Base-by-base conservation (phyloP, 129 eudicot species). In the Centaurea solstitialis region DNA sequence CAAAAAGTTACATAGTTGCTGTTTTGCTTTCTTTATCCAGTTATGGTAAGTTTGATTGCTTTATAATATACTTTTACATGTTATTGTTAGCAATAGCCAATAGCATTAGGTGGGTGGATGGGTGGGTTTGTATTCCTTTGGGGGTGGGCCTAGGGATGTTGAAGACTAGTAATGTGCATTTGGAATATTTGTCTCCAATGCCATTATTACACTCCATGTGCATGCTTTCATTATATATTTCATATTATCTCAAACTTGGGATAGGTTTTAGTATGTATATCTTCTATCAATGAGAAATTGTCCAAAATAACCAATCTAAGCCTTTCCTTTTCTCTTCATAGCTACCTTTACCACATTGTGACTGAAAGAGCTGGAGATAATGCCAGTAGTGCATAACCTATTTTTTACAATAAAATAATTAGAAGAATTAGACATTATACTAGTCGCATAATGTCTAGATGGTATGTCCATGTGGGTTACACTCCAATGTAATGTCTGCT, bases 111-210 rank as follows among this genome's bases (percentile, higher is more conserved):
- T 57, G 65, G 7, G 61, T 50, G 20, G 18, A 7, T 18, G 20
- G 20, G 20, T 43, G 53, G 53, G 53, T 43, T 10, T 10, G 53
- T 10, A 11, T 43, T 43, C 17, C 17, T 10, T 43, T 43, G 53
- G 23, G 23, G 65, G 65, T 57, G 65, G 65, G 65, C 65, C 65
- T 13, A 57, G 65, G 65, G 65, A 57, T 57, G 65, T 57, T 57
- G 65, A 57, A 57, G 65, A 57, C 65, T 57, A 57, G 65, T 57
- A 57, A 57, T 57, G 65, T 57, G 65, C 65, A 57, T 57, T 57
- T 57, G 65, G 65, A 57, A 57, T 57, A 57, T 57, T 57, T 57
- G 65, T 57, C 20, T 8, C 65, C 65, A 17, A 57, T 57, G 23
- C 65, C n/a, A 50, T 50, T 5, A 57, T 57, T 57, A 57, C 65